These are phyloP conservation scores for Trypanosoma lewisi DNA, from an alignment of 208 protist genomes.

Conservation along the genomic window DNA sequence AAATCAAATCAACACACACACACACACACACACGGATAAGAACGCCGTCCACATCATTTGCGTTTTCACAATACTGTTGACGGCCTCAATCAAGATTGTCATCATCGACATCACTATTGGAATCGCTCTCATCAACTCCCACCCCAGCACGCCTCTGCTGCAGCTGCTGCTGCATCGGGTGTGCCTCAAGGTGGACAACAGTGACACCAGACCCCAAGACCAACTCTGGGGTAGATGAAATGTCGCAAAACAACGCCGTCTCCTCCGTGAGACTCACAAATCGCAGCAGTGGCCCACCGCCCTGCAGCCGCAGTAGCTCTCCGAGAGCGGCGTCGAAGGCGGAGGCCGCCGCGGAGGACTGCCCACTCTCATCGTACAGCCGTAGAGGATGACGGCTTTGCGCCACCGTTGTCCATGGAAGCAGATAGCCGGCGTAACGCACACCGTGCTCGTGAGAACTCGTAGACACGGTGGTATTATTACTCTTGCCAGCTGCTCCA, in stretches of 20 bases:
- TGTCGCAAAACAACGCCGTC: slow-evolving; percentile 35
- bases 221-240: slow-evolving; percentile 12
- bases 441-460: not conserved
- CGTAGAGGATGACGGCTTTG: slow-evolving; percentile 55
- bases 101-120: not conserved
- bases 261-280: slow-evolving; percentile 58
- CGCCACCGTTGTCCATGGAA: slow-evolving; percentile 77
- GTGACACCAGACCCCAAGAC: slow-evolving; percentile 6
- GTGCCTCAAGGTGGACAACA: slow-evolving; percentile 15
- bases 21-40: not conserved
- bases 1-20: not conserved
- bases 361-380: slow-evolving; percentile 84
- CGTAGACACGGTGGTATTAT: not conserved
- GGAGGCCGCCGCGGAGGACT: slow-evolving; percentile 35
- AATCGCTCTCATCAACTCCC: not conserved
- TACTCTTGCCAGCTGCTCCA: not conserved
- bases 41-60: no score
- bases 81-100: slow-evolving; percentile 19
- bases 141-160: not conserved
- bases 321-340: slow-evolving; percentile 47
- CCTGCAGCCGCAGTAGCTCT: slow-evolving; percentile 23
- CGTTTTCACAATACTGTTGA: no score
- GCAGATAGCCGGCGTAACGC: slow-evolving; percentile 33
- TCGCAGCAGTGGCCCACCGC: slow-evolving; percentile 29
- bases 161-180: not conserved